Conservation (phyloP, 75 land plant species). For the Pinus taeda region DNA sequence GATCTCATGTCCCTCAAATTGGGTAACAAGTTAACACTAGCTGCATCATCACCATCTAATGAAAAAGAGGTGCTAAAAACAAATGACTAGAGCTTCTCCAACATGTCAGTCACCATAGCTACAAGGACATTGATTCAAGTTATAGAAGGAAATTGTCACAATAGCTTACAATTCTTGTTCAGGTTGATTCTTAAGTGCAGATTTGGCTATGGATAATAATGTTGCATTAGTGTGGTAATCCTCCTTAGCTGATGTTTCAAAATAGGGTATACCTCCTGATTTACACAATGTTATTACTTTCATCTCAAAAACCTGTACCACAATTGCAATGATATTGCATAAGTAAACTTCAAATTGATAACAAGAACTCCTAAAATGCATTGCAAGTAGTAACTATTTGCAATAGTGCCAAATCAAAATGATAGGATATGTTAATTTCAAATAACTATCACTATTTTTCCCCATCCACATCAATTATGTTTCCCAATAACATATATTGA, state of each 20-base stretch:
- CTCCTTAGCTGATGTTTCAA: slow-evolving; percentile 93
- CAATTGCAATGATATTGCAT: neutral
- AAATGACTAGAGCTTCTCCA: neutral
- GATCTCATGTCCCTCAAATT: too few relatives aligned
- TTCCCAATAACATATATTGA: slow-evolving; percentile 78
- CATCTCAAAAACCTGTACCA: slow-evolving; percentile 66
- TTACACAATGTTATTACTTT: slow-evolving; percentile 78
- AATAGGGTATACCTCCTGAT: slow-evolving; percentile 76
- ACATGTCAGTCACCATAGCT: neutral
- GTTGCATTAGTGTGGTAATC: slow-evolving; percentile 68
- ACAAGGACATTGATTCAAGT: neutral
- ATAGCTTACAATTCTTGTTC: slow-evolving; percentile 56
- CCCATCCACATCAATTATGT: slow-evolving; percentile 84
- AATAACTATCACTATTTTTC: slow-evolving; percentile 71
- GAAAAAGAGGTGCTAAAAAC: neutral
- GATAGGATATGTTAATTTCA: neutral
- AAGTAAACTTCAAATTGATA: neutral
- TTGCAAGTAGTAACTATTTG: neutral
- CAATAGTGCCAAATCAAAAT: neutral
- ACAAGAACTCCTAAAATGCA: neutral
- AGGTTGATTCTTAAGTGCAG: slow-evolving; percentile 51
- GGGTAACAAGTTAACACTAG: neutral
- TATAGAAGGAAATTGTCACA: neutral
- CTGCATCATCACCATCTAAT: neutral
- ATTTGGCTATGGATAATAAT: slow-evolving; percentile 57